A percentile compares a stretch with the other conserved stretches of the same genome.
These are phyloP conservation scores for Citrus maxima DNA, from an alignment of 345 rosid species.

Conservation along the genomic window DNA sequence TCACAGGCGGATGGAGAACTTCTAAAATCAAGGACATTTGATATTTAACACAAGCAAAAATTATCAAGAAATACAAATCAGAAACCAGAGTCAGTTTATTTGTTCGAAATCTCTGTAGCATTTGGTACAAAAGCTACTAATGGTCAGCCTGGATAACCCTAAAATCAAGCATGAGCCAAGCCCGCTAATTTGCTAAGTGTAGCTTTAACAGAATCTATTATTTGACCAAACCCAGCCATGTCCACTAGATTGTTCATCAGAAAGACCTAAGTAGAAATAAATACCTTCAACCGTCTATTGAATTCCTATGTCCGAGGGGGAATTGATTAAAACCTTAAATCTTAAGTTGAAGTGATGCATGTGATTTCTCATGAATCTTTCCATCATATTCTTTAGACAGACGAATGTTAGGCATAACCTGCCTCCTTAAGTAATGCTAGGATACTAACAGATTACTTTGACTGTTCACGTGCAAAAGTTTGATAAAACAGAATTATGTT, in stretches of 20 bases:
- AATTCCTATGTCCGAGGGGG: not conserved
- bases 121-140: not conserved
- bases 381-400: not conserved
- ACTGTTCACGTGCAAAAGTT: no score
- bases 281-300: not conserved
- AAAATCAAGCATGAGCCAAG: not conserved
- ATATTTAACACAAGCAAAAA: slow-evolving; percentile 1
- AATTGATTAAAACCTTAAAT: not conserved
- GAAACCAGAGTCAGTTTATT: not conserved
- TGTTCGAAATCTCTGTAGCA: not conserved
- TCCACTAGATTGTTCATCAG: not conserved
- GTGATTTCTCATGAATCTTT: not conserved
- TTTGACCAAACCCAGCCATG: not conserved
- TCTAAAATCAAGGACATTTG: not conserved
- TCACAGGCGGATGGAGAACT: not conserved
- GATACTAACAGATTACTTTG: not conserved
- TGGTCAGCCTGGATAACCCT: not conserved
- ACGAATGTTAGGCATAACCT: not conserved
- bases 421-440: not conserved
- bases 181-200: not conserved
- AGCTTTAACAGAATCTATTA: not conserved
- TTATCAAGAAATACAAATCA: not conserved
- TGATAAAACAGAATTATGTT: no score
- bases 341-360: not conserved
- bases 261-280: not conserved